Base-by-base conservation (phyloP, 2,329 filamentous ascomycete genomes). In the Fusarium sambucinum region DNA sequence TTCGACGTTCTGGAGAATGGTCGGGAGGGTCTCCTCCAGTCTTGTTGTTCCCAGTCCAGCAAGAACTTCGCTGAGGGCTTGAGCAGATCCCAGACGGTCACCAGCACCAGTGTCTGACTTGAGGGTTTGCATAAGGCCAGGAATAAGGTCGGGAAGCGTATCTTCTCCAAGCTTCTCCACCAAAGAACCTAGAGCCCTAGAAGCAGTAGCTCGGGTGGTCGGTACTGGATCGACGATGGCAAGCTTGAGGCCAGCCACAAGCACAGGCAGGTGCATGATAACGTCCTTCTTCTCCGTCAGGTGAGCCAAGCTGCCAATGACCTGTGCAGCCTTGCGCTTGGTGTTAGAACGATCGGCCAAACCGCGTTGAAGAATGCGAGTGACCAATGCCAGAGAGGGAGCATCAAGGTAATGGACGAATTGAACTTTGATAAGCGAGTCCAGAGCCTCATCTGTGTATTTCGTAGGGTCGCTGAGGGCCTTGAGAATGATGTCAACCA, bases 361-460 rank as follows among this genome's bases (percentile, higher is more conserved):
- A 61, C 96, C 96, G 77, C 96, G 92, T 80, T 99, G 94, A 35
- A 99, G 84, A 72, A 99, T 98, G 67, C 96, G 93, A 46, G 96
- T 96, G 68, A 99, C 93, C 54, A 99, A 87, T 21, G 96, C 96
- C 73, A 99, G 85, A 3, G 96, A 99, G 7, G 96, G 96, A 1
- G 96, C 93, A 79, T 99, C 96, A n/a, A 99, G 87, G 76, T 98
- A 99, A 80, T 99, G 96, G 16, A 97, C 90, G 77, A 99, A 99
- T 48, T 94, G 94, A n/a, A 99, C 92, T 81, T 97, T 97, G 83
- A 99, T 97, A 60, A 99, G 87, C 1, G 93, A 86, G 77, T 99
- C 95, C 63, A 99, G 84, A 17, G 96, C 96, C 71, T 96, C 92
- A 75, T 99, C 95, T 0, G 96, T 99, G 81, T 97, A 93, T 77